Base-by-base conservation (phyloP, 805 yeast species). In the fission yeast (Schizosaccharomyces pombe) region DNA sequence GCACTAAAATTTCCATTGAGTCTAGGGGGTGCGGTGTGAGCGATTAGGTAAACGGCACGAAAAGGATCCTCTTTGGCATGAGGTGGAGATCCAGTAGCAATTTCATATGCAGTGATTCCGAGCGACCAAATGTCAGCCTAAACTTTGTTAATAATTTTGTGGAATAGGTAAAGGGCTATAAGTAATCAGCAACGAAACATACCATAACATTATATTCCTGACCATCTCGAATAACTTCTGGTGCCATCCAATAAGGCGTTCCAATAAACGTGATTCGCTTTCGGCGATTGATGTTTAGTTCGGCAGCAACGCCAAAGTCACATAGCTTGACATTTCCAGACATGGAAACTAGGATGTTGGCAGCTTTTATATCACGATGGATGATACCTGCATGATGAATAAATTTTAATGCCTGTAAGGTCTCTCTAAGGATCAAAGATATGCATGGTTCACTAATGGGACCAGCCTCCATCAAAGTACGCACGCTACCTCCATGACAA, bases 241-340 rank as follows among this genome's bases (percentile, higher is more conserved):
- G 74, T 1, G 74, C 74, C 94, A 70, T 91, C 74, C 74, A 70
- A 60, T 70, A 70, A 5, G 74, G 74, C 5, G 74, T 70, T 19
- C 74, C 74, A 3, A 95, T 97, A 77, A 93, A 86, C 0, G 98
- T 91, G 34, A 89, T 83, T 61, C 98, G 73, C 64, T 86, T 85
- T 51, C 80, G 65, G 19, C 79, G 77, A 39, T 80, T 75, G 37
- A 87, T 74, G 2, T 93, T 77, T 47, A 87, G 70, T 64, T 85
- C 89, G 1, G 96, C 96, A 0, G 99, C 98, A 24, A 93, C 98
- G 32, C 99, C 99, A 68, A 91, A 91, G 66, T 91, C 99, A 72
- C 97, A 89, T 49, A 91, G 73, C 62, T 84, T 85, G 3, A 93
- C 94, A 54, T 75, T 76, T 4, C 98, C 99, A 52, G 84, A 93